Evolutionary conservation across 305 asterid species (phyloP).

Genomic region (Fraxinus angustifolia): DNA sequence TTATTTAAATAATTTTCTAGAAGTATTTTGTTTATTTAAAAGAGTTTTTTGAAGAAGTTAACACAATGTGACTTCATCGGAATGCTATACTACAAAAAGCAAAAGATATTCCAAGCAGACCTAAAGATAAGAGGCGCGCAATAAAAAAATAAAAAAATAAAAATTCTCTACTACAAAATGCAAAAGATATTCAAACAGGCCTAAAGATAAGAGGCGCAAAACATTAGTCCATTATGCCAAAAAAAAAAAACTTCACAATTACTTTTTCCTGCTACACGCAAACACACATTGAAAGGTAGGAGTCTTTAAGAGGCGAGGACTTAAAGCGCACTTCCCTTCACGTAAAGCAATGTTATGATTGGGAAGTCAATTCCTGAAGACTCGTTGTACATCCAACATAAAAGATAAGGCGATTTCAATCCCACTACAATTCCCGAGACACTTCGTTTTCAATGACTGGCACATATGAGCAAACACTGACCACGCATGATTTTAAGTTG

Average conservation of each 20-base stretch:
- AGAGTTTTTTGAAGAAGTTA: no score
- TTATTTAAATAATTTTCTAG: no score
- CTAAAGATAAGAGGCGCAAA: background rate
- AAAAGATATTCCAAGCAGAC: background rate
- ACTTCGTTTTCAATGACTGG: conserved; percentile 9
- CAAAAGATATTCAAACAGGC: no score
- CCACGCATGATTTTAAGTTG: background rate
- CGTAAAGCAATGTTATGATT: conserved; percentile 24
- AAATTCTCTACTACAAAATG: no score
- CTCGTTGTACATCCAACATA: conserved; percentile 13
- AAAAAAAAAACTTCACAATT: no score
- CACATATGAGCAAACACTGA: conserved; percentile 19
- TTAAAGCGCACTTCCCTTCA: conserved; percentile 22
- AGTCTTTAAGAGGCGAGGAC: background rate
- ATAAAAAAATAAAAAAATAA: no score
- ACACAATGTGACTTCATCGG: no score
- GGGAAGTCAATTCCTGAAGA: conserved; percentile 19
- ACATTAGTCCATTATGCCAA: background rate
- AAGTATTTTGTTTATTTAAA: no score
- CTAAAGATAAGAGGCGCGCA: background rate
- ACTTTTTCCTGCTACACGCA: background rate
- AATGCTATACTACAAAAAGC: background rate
- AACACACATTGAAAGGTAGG: background rate
- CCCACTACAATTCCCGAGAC: conserved; percentile 6
- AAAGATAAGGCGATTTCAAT: conserved; percentile 3